Evolutionary conservation across 768 basidiomycete genomes (phyloP).

Genomic region (Cystobasidiopsis lactophilus): DNA sequence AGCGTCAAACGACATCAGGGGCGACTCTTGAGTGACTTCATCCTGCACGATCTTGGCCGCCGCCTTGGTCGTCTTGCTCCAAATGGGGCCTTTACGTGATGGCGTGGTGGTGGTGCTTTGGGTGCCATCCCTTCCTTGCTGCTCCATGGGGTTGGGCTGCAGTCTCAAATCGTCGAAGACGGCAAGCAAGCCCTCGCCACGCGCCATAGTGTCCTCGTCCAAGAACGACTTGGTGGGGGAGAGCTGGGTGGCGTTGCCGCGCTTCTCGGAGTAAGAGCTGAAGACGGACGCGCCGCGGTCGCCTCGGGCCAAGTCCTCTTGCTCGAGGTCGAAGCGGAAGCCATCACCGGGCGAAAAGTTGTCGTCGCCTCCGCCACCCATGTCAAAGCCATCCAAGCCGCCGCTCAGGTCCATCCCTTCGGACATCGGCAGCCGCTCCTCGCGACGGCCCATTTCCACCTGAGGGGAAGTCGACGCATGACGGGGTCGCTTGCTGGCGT

Average conservation of each 20-base stretch:
- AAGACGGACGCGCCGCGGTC: background rate
- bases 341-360: conserved; percentile 33
- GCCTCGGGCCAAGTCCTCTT: conserved; percentile 47
- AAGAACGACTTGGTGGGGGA: background rate
- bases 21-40: background rate
- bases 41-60: conserved; percentile 17
- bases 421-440: conserved; percentile 32
- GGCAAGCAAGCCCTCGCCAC: conserved; percentile 34
- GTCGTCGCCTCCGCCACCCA: conserved; percentile 28
- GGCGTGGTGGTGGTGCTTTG: background rate
- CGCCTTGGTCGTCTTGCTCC: conserved; percentile 43
- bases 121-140: background rate
- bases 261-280: background rate
- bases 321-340: conserved; percentile 35
- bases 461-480: conserved; percentile 29
- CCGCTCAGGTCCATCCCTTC: background rate
- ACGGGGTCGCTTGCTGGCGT: conserved; percentile 25
- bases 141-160: background rate
- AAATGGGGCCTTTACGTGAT: conserved; percentile 36
- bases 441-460: conserved; percentile 50
- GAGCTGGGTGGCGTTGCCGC: background rate
- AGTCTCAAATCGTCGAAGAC: conserved; percentile 20
- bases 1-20: conserved; percentile 45
- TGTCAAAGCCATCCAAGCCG: background rate
- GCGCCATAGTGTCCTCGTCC: conserved; percentile 3